Conservation (phyloP, 1,139 yeast species). For the Suhomyces coccinellae region DNA sequence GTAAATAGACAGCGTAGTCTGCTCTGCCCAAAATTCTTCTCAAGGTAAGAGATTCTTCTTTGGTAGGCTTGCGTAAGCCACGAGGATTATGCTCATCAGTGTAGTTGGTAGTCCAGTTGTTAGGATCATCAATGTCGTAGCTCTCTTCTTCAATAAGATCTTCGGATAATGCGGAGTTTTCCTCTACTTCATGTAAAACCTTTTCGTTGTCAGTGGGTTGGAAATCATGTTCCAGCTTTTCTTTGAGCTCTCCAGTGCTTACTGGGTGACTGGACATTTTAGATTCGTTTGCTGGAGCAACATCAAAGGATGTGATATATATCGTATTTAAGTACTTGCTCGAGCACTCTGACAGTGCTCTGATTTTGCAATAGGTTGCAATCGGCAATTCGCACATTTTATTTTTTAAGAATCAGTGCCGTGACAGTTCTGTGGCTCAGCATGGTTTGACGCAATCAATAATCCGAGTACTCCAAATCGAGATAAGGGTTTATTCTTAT, state of each 20-base stretch:
- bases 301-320: background rate
- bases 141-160: slow-evolving; percentile 6
- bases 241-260: background rate
- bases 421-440: background rate
- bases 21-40: slow-evolving; percentile 22
- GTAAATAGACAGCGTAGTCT: slow-evolving; percentile 19
- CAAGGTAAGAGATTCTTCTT: slow-evolving; percentile 16
- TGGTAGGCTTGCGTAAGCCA: slow-evolving; percentile 23
- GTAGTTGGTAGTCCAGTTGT: slow-evolving; percentile 20
- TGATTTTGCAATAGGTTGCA: background rate
- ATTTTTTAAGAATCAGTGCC: background rate
- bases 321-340: background rate
- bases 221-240: background rate
- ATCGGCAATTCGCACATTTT: background rate
- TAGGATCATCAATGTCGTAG: slow-evolving; percentile 20
- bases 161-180: background rate
- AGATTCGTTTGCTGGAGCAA: background rate
- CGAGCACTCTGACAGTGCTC: background rate
- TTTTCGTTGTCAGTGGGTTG: background rate
- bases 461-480: background rate
- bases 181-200: background rate
- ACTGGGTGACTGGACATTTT: background rate
- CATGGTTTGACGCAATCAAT: background rate
- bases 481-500: background rate
- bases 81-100: slow-evolving; percentile 22